These are phyloP conservation scores for Cupressus sempervirens DNA, from an alignment of 75 land plant genomes.

Conservation along the genomic window DNA sequence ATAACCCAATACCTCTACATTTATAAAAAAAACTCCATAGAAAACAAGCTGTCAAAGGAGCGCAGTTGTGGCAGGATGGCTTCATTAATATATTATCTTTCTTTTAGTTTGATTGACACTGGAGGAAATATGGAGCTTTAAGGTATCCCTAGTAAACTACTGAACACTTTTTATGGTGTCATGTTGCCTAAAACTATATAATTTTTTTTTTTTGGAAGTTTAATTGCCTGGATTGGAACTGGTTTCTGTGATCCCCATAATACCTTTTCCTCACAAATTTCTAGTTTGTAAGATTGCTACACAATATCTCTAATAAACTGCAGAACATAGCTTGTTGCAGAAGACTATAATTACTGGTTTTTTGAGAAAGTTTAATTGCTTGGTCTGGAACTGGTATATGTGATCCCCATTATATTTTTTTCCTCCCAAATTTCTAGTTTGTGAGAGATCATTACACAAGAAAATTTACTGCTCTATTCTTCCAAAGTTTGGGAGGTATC, in stretches of 20 bases:
- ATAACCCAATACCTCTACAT: not conserved
- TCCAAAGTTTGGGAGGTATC: too few relatives aligned
- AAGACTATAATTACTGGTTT: not conserved
- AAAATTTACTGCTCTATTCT: not conserved
- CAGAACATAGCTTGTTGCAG: too few relatives aligned
- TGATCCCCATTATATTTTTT: not conserved
- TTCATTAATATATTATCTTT: not conserved
- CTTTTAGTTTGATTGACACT: not conserved
- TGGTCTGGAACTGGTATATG: too few relatives aligned
- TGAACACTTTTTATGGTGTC: not conserved
- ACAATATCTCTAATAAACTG: too few relatives aligned
- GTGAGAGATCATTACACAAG: not conserved
- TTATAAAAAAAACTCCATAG: not conserved
- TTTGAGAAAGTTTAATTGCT: too few relatives aligned
- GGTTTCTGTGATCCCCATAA: too few relatives aligned
- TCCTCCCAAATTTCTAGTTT: constrained; percentile 1
- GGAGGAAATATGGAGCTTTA: not conserved
- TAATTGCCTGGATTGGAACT: too few relatives aligned
- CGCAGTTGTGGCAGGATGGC: not conserved
- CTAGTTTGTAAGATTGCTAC: not conserved
- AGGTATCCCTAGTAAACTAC: not conserved
- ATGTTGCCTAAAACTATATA: not conserved
- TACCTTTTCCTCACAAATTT: not conserved
- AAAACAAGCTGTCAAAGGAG: not conserved
- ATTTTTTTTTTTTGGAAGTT: not conserved